phyloP scores from a whole-genome alignment of 306 rosid species.

The Medicago lupulina region DNA sequence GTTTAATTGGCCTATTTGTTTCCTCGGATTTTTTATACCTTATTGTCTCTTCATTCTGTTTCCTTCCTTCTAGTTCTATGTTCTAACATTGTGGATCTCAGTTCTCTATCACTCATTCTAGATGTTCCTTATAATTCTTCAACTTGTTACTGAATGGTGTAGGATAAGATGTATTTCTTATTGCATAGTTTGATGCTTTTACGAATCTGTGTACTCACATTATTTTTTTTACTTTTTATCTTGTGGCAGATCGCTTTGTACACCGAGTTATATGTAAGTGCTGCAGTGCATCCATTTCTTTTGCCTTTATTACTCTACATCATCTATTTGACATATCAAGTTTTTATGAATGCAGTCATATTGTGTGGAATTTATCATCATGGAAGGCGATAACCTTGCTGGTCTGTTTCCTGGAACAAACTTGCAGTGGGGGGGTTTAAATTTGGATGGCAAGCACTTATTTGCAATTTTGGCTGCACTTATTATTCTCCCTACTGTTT shows the following conservation, averaged over 20 bases:
- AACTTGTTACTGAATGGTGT: background rate
- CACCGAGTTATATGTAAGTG: slow-evolving; percentile 79
- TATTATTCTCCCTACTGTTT: slow-evolving; percentile 80
- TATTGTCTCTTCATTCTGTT: background rate
- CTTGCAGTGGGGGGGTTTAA: slow-evolving; percentile 55
- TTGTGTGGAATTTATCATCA: slow-evolving; percentile 79
- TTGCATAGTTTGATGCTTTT: slow-evolving; percentile 2
- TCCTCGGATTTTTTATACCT: background rate
- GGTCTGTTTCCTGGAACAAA: slow-evolving; percentile 75
- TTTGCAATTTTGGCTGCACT: slow-evolving; percentile 72
- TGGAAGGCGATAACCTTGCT: slow-evolving; percentile 89
- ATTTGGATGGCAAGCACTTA: slow-evolving; percentile 65
- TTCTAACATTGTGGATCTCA: background rate
- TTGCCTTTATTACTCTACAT: background rate
- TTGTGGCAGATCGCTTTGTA: slow-evolving; percentile 74
- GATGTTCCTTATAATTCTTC: background rate
- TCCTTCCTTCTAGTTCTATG: background rate
- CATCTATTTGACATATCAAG: background rate
- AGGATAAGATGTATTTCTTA: background rate
- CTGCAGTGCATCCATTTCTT: slow-evolving; percentile 25
- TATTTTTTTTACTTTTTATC: slow-evolving; percentile 21
- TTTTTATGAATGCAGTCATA: slow-evolving; percentile 59
- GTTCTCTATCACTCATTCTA: background rate
- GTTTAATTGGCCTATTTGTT: background rate
- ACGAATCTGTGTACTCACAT: slow-evolving; percentile 35